Conservation (phyloP, 1,284 basidiomycete species). For the Cryptococcus deneoformans region DNA sequence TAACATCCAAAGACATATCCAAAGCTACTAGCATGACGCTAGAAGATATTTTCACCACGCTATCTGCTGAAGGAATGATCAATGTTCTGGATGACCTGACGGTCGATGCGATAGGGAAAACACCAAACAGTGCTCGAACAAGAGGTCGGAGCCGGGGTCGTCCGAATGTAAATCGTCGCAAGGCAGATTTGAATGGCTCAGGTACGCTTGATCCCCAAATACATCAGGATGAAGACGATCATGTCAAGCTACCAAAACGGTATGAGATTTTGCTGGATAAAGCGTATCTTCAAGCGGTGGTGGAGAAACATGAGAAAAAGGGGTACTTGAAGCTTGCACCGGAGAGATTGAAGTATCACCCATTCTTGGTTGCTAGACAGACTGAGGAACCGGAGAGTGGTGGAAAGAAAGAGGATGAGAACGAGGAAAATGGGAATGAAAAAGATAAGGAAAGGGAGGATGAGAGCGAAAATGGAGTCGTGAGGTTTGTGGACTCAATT, state of each 20-base stretch:
- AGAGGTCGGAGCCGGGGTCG: slow-evolving; percentile 11
- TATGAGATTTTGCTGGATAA: slow-evolving; percentile 73
- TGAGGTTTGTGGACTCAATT: not conserved
- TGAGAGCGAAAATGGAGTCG: slow-evolving; percentile 3
- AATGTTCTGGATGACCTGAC: slow-evolving; percentile 45
- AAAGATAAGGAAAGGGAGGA: slow-evolving; percentile 2
- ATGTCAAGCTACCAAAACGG: slow-evolving; percentile 61
- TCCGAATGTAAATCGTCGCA: slow-evolving; percentile 5
- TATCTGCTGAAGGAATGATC: slow-evolving; percentile 79
- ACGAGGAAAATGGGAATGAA: slow-evolving; percentile 2
- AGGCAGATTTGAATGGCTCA: slow-evolving; percentile 1
- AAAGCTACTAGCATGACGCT: slow-evolving; percentile 83
- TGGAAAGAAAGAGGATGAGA: slow-evolving; percentile 3
- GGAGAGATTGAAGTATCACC: slow-evolving; percentile 91
- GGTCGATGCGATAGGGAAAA: slow-evolving; percentile 16
- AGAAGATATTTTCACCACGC: slow-evolving; percentile 78
- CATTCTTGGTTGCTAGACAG: slow-evolving; percentile 65
- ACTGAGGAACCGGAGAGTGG: slow-evolving; percentile 4
- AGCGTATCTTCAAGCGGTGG: slow-evolving; percentile 67
- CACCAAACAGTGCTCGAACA: not conserved
- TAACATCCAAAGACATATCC: slow-evolving; percentile 66
- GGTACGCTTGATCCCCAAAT: slow-evolving; percentile 1
- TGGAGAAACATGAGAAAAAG: slow-evolving; percentile 72
- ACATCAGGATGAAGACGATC: slow-evolving; percentile 25
- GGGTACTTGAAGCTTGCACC: slow-evolving; percentile 76